Conservation (phyloP, 768 basidiomycete genomes). For the Dictyophora rubrovolvata region DNA sequence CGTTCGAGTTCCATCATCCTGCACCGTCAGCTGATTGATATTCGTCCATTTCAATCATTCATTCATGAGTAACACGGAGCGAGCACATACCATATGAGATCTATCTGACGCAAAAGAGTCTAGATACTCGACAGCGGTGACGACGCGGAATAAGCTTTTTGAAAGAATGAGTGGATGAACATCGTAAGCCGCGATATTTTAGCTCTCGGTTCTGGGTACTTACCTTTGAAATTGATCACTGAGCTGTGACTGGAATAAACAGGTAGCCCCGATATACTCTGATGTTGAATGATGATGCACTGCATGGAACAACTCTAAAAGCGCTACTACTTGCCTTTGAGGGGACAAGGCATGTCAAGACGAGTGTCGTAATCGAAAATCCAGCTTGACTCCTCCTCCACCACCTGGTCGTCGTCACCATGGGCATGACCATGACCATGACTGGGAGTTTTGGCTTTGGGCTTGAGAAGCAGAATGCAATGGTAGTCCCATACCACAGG, state of each 20-base stretch:
- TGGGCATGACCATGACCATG: too few relatives aligned
- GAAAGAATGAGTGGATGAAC: not conserved
- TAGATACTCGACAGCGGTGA: slow-evolving; percentile 27
- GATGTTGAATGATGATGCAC: not conserved
- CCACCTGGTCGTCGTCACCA: slow-evolving; percentile 1
- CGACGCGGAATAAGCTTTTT: not conserved
- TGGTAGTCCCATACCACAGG: slow-evolving; percentile 71
- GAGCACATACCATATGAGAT: slow-evolving; percentile 53
- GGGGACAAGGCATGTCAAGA: slow-evolving; percentile 38
- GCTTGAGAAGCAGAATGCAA: slow-evolving; percentile 47
- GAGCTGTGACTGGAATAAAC: slow-evolving; percentile 22
- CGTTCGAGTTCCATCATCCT: not conserved
- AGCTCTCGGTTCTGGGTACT: too few relatives aligned
- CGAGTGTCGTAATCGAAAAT: slow-evolving; percentile 62
- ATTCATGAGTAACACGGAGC: slow-evolving; percentile 2
- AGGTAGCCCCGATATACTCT: slow-evolving; percentile 43
- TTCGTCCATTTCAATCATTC: not conserved
- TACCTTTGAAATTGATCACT: slow-evolving; percentile 36
- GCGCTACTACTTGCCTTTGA: slow-evolving; percentile 33
- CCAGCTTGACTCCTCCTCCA: slow-evolving; percentile 32
- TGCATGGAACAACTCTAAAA: not conserved
- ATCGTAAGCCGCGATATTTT: too few relatives aligned
- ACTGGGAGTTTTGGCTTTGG: slow-evolving; percentile 14
- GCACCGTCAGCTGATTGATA: not conserved
- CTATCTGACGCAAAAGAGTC: slow-evolving; percentile 63